phyloP scores from a whole-genome alignment of 805 yeast species.

The Yamadazyma ubonensis region DNA sequence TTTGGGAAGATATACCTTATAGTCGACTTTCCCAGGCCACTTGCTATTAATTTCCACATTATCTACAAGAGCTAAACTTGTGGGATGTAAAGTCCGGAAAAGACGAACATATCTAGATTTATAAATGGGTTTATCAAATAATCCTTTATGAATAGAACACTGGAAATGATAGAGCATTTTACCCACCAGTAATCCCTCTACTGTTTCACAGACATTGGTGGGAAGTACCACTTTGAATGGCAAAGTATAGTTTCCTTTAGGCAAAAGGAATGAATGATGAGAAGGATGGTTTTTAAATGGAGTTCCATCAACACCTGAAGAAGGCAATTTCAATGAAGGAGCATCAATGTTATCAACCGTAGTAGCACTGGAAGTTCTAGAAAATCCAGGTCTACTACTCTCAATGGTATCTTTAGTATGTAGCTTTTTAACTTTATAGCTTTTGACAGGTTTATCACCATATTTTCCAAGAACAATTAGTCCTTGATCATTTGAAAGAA shows the following conservation, averaged over 20 bases:
- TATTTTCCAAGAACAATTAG: conserved; percentile 39
- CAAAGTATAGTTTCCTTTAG: conserved; percentile 51
- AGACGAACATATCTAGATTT: conserved; percentile 43
- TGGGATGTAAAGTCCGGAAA: conserved; percentile 42
- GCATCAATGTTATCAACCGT: conserved; percentile 5
- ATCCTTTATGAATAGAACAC: conserved; percentile 42
- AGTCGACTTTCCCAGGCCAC: conserved; percentile 55
- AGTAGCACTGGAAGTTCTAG: conserved; percentile 34
- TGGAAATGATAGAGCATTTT: conserved; percentile 43
- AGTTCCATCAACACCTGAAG: conserved; percentile 43
- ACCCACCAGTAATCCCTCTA: conserved; percentile 48
- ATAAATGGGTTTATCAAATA: conserved; percentile 38
- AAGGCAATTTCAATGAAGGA: conserved; percentile 25
- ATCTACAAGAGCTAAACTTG: conserved; percentile 39
- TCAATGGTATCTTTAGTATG: conserved; percentile 11
- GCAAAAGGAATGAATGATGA: conserved; percentile 40
- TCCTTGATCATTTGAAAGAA: conserved; percentile 42
- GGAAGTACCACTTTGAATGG: conserved; percentile 49
- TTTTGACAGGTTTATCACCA: conserved; percentile 34
- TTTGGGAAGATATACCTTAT: conserved; percentile 42
- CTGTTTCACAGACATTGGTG: conserved; percentile 47
- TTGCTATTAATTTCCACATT: conserved; percentile 47
- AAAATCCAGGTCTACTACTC: conserved; percentile 14
- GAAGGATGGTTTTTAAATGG: conserved; percentile 36
- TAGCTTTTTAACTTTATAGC: conserved; percentile 24